Percentiles rank a stretch among this genome's conserved stretches.
These are phyloP conservation scores for Trichophyton simii DNA, from an alignment of 2,329 filamentous ascomycete genomes.

Conservation along the genomic window DNA sequence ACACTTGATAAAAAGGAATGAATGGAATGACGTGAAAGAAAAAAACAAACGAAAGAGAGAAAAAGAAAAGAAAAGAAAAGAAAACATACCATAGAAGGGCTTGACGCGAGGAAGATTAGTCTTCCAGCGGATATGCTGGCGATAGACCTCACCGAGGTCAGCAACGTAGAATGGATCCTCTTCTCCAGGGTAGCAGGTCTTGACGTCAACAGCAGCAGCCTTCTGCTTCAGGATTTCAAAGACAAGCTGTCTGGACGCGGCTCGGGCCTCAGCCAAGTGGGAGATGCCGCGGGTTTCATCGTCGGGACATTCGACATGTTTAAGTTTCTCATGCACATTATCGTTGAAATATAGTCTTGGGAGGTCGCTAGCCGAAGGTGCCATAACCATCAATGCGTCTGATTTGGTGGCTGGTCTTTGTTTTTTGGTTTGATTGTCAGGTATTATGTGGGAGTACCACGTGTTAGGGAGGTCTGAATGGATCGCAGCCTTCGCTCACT, in stretches of 20 bases:
- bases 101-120: constrained; percentile 81
- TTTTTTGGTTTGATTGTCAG: neutral
- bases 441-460: neutral
- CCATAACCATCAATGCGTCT: constrained; percentile 47
- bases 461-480: constrained; percentile 91
- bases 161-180: constrained; percentile 98
- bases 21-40: neutral
- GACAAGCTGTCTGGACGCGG: constrained; percentile 64
- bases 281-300: constrained; percentile 38
- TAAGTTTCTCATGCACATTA: constrained; percentile 19
- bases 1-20: neutral
- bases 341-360: constrained; percentile 32
- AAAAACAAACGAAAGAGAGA: constrained; percentile 10
- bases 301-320: constrained; percentile 25
- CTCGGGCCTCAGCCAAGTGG: constrained; percentile 30
- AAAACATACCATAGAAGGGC: constrained; percentile 75
- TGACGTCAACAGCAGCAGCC: constrained; percentile 70
- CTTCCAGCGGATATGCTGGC: constrained; percentile 98
- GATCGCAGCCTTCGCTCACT: constrained; percentile 78
- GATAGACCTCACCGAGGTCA: constrained; percentile 95
- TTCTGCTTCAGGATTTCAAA: constrained; percentile 75
- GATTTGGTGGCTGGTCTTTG: neutral
- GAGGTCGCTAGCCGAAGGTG: constrained; percentile 53
- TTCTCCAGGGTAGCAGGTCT: constrained; percentile 78
- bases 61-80: neutral